Base-by-base conservation (phyloP, 2,329 filamentous ascomycete genomes). In the Aspergillus jensenii region DNA sequence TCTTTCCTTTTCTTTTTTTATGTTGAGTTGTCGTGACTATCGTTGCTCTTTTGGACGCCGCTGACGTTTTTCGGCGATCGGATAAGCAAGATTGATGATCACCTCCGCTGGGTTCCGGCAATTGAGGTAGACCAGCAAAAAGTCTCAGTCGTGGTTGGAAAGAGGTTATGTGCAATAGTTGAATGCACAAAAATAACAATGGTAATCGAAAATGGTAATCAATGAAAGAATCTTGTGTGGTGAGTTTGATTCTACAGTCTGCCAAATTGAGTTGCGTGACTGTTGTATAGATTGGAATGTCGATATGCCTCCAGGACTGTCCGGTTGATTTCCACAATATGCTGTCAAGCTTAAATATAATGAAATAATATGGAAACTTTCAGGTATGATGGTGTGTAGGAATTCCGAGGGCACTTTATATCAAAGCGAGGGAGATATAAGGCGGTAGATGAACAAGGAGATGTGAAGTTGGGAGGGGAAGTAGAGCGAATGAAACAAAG, bases 91-190 rank as follows among this genome's bases (percentile, higher is more conserved):
- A 17, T 43, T 49, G 35, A 59, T 14, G 12, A n/a, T 37, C 35
- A n/a, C 35, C 58, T 62, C 61, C 63, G 62, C 60, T 56, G 50
- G 23, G 59, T 64, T 65, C 63, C 63, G 63, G 55, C 19, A 8
- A 35, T 15, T 33, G 48, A 15, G 15, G 19, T n/a, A n/a, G 35
- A 37, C 21, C 23, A 27, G 43, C 23, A 27, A 15, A 23, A 33
- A 8, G 25, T 23, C 45, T 47, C 27, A 47, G 23, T 46, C 3
- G 9, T 4, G 15, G 15, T 17, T 17, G 25, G n/a, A 17, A 47
- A 3, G 8, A 9, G 25, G 44, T 4, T 52, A 12, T 52, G 49
- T 40, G 27, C 19, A 31, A 44, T 31, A 44, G 27, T n/a, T 44
- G 37, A 19, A 33, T 19, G 44, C 21, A 45, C 27, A 39, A 33